phyloP scores from a whole-genome alignment of 495 filamentous ascomycete species.

The Mytilinidion resinicola region DNA sequence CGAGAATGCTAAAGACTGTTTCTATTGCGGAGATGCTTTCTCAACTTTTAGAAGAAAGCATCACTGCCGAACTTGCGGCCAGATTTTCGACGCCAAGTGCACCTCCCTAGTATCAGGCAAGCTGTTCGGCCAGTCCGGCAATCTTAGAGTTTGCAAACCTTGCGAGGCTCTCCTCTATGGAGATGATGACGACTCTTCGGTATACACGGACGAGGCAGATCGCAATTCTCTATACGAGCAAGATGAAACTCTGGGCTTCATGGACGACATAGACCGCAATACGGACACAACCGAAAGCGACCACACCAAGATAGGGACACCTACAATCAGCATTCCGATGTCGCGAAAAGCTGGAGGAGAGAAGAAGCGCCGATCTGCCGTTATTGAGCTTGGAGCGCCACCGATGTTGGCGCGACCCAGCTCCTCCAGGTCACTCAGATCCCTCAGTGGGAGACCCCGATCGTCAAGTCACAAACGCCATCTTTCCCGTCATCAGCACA shows the following conservation, averaged over 20 bases:
- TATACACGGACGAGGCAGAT: conserved; percentile 64
- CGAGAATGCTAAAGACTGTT: conserved; percentile 96
- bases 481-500: conserved; percentile 75
- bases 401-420: conserved; percentile 68
- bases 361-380: conserved; percentile 71
- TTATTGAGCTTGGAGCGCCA: conserved; percentile 83
- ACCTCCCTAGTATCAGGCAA: conserved; percentile 81
- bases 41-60: conserved; percentile 93
- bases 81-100: conserved; percentile 97
- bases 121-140: conserved; percentile 79
- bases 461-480: conserved; percentile 73
- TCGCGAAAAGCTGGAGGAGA: conserved; percentile 77
- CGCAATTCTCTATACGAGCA: conserved; percentile 23
- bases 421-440: conserved; percentile 88
- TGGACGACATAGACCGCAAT: background rate
- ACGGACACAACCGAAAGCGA: conserved; percentile 26
- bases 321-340: conserved; percentile 39
- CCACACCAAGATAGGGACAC: conserved; percentile 35
- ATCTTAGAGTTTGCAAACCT: conserved; percentile 87
- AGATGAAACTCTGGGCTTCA: conserved; percentile 6
- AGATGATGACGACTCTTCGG: conserved; percentile 82
- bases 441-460: conserved; percentile 61
- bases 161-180: conserved; percentile 89
- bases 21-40: conserved; percentile 82
- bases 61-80: conserved; percentile 88